phyloP scores from a whole-genome alignment of 345 rosid species.

The Populus davidiana region DNA sequence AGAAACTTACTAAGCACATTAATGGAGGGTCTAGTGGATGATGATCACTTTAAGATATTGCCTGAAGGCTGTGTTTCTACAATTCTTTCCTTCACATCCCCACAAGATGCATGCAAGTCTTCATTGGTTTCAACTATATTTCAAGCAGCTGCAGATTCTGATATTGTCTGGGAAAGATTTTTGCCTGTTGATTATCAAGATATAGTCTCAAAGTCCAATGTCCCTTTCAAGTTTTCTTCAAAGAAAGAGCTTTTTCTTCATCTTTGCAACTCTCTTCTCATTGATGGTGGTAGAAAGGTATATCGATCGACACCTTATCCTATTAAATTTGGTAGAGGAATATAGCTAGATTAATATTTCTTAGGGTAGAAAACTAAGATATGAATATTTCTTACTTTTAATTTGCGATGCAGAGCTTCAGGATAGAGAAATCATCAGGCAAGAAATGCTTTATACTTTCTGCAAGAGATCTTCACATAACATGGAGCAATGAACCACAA shows the following conservation, averaged over 20 bases:
- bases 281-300: conserved; percentile 52
- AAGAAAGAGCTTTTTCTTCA: conserved; percentile 54
- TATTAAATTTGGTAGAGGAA: neutral
- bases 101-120: conserved; percentile 46
- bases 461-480: conserved; percentile 63
- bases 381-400: neutral
- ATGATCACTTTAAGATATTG: conserved; percentile 19
- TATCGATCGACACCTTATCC: conserved; percentile 6
- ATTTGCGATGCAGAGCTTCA: conserved; percentile 44
- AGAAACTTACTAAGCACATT: neutral
- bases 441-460: conserved; percentile 48
- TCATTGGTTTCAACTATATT: conserved; percentile 46
- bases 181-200: conserved; percentile 40
- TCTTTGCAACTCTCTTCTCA: conserved; percentile 46
- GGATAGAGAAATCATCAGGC: conserved; percentile 56
- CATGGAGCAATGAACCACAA: conserved; percentile 42
- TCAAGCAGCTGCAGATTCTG: conserved; percentile 59
- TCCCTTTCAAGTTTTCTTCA: conserved; percentile 32
- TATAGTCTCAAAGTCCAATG: conserved; percentile 28
- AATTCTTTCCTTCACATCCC: conserved; percentile 60
- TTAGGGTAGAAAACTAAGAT: neutral
- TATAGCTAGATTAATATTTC: too few relatives aligned
- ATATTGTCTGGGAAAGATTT: conserved; percentile 54
- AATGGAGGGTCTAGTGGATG: conserved; percentile 5
- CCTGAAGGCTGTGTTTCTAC: conserved; percentile 61